Percentiles rank a stretch among this genome's conserved stretches.
phyloP scores from a whole-genome alignment of 2,329 filamentous ascomycete genomes.

The Davidsoniella eucalypti region DNA sequence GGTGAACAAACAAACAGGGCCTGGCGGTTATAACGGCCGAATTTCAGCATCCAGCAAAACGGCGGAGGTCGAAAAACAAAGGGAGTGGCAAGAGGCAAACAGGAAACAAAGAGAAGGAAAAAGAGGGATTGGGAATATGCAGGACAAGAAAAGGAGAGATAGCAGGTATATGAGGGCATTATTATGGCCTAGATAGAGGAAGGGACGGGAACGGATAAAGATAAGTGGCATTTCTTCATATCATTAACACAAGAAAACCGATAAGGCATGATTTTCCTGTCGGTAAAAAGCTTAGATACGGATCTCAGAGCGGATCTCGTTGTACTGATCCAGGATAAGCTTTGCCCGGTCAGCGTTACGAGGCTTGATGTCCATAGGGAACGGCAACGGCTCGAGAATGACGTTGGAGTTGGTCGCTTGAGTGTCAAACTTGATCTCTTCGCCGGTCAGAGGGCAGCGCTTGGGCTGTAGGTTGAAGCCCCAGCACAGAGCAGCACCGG shows the following conservation, averaged over 20 bases:
- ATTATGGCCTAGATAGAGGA: not conserved
- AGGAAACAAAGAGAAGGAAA: too few relatives aligned
- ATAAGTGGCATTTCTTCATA: not conserved
- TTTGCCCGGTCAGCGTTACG: slow-evolving; percentile 24
- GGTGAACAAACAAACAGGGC: too few relatives aligned
- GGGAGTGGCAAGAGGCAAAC: too few relatives aligned
- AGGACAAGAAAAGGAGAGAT: too few relatives aligned
- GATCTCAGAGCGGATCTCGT: slow-evolving; percentile 19
- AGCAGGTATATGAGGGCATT: too few relatives aligned
- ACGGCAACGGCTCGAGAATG: slow-evolving; percentile 33
- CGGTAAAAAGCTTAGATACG: slow-evolving; percentile 15
- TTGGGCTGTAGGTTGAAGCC: slow-evolving; percentile 28
- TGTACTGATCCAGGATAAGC: slow-evolving; percentile 24
- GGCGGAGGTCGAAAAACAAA: too few relatives aligned
- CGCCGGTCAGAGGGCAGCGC: slow-evolving; percentile 26
- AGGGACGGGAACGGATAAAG: not conserved
- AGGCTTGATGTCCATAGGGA: slow-evolving; percentile 28
- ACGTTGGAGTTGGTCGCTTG: slow-evolving; percentile 35
- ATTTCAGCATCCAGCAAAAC: too few relatives aligned
- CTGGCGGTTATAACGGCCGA: too few relatives aligned
- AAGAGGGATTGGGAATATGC: too few relatives aligned
- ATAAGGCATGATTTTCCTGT: not conserved
- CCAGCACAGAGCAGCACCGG: slow-evolving; percentile 32
- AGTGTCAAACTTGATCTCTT: slow-evolving; percentile 28
- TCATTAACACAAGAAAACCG: not conserved